These are phyloP conservation scores for Gymnopus androsaceus DNA, from an alignment of 1,284 basidiomycete species.

Conservation along the genomic window DNA sequence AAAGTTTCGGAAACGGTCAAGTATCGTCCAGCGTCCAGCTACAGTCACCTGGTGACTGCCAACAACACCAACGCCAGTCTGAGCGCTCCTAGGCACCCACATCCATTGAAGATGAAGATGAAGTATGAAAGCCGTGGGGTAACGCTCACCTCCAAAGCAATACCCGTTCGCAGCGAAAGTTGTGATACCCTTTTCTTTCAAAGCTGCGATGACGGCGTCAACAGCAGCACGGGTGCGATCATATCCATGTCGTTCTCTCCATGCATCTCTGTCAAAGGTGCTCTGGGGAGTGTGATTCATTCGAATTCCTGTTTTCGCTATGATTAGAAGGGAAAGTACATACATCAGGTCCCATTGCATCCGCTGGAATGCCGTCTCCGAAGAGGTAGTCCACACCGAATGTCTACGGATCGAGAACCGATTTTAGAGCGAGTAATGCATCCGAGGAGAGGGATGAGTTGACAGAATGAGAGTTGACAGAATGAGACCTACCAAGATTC, in stretches of 20 bases:
- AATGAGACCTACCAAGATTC: conserved; percentile 44
- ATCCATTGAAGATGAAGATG: too few species aligned
- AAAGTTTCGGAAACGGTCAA: too few species aligned
- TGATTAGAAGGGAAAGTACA: conserved; percentile 17
- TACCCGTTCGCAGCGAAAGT: conserved; percentile 65
- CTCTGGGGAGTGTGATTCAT: too few species aligned
- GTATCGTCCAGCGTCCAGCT: background rate
- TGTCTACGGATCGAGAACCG: conserved; percentile 28
- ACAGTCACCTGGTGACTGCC: background rate
- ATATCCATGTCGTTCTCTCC: conserved; percentile 50
- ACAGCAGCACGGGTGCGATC: conserved; percentile 51
- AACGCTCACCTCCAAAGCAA: conserved; percentile 71
- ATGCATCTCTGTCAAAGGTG: conserved; percentile 46
- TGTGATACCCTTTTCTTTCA: conserved; percentile 60
- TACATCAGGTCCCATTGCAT: conserved; percentile 40
- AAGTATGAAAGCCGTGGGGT: too few species aligned
- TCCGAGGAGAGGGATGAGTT: conserved; percentile 48
- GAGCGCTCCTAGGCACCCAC: too few species aligned
- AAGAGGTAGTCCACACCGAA: conserved; percentile 61
- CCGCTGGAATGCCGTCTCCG: conserved; percentile 54
- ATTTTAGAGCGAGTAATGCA: conserved; percentile 36
- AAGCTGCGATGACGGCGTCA: conserved; percentile 56
- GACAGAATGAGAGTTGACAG: conserved; percentile 59
- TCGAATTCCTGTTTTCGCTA: too few species aligned
- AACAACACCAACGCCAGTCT: conserved; percentile 18